Evolutionary conservation across 2,329 filamentous ascomycete species (phyloP), one percentile per base, ranked within the genome.

Genomic region (Fusarium pseudograminearum): DNA sequence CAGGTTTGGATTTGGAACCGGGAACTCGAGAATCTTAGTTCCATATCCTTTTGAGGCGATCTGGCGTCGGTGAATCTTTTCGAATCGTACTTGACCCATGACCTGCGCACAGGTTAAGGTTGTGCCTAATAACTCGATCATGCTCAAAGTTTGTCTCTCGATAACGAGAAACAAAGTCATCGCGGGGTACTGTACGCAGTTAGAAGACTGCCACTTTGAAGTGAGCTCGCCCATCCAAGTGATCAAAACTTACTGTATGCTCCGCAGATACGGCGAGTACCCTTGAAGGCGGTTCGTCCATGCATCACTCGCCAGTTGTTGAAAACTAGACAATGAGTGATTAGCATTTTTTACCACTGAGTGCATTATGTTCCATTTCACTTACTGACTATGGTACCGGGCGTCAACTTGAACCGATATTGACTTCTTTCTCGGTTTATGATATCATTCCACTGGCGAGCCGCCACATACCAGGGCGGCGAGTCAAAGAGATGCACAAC

Each of bases 281-380:
- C 96, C 8, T 90, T 91, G 76, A 98, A 99, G 0, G 88, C 88
- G 53, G 90, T 90, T 73, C 96, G 85, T 2, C 95, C 96, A 79
- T 99, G 96, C 72, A 98, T 82, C 34, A 98, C 91, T 62, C 96
- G 87, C 94, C 95, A 98, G 76, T 99, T 98, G 77, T 99, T 93
- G 78, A 99, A 98, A 47, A 98, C 92, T 92, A 72, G 14, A 38
- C 8, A 18, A 47, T 22, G 30, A 5, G 31, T 3, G 40, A 20
- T 76, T n/a, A 79, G 66, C 30, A 59, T 42, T 16, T 12, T 11
- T 38, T 20, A 15, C 7, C 2, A 41, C 10, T 30, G 14, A 15
- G 10, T 22, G 20, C 7, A 14, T 41, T 20, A 2, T 33, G 34
- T 22, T 14, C 28, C 14, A 31, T 15, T 54, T 15, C 15, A 84